A percentile compares a stretch with the other conserved stretches of the same genome.
Evolutionary conservation across 208 protist species (phyloP).

Genomic region (Acanthamoeba castellanii): DNA sequence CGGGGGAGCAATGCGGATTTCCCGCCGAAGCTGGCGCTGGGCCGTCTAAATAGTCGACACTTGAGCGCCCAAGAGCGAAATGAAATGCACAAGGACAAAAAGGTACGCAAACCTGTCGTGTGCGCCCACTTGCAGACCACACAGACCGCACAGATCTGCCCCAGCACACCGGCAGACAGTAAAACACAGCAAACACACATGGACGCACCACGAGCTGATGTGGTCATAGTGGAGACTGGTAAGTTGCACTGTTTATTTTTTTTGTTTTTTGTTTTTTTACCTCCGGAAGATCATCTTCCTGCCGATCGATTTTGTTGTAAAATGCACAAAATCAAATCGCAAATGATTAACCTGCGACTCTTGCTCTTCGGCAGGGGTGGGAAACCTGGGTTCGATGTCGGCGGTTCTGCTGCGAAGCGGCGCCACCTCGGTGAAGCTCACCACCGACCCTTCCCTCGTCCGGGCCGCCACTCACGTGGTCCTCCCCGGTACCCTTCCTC

Average conservation of each 20-base stretch:
- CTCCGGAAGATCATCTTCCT: neutral
- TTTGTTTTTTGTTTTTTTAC: slow-evolving; percentile 10
- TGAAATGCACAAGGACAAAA: neutral
- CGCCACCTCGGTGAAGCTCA: slow-evolving; percentile 28
- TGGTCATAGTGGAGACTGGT: slow-evolving; percentile 66
- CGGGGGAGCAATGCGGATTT: no score
- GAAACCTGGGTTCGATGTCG: slow-evolving; percentile 57
- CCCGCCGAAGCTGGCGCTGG: neutral
- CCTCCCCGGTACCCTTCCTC: neutral
- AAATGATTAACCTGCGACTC: neutral
- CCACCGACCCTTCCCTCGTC: slow-evolving; percentile 36
- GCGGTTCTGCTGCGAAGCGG: slow-evolving; percentile 39
- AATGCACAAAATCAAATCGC: neutral
- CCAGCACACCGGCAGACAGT: no score
- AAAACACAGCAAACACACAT: neutral
- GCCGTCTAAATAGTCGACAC: neutral
- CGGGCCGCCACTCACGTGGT: slow-evolving; percentile 43
- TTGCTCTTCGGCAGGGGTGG: neutral
- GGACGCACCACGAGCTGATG: slow-evolving; percentile 41
- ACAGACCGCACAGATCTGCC: neutral
- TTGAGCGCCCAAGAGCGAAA: neutral
- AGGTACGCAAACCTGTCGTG: neutral
- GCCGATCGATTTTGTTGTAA: neutral
- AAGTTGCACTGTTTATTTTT: neutral
- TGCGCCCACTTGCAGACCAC: neutral